phyloP scores from a whole-genome alignment of 495 filamentous ascomycete species.

The Lentithecium fluviatile region DNA sequence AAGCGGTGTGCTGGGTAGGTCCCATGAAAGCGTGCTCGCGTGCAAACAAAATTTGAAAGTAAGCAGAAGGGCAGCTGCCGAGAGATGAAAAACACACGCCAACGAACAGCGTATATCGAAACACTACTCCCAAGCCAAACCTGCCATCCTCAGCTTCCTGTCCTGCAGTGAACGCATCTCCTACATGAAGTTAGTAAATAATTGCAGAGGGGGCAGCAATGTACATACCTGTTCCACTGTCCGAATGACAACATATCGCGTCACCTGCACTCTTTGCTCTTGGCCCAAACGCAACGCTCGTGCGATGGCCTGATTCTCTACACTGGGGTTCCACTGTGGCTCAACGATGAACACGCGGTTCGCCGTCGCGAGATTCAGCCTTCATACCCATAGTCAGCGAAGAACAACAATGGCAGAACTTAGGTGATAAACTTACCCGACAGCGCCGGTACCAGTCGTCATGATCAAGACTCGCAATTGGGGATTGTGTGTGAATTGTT shows the following conservation, averaged over 20 bases:
- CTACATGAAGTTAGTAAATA: slow-evolving; percentile 4
- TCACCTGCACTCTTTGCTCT: slow-evolving; percentile 13
- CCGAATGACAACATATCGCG: slow-evolving; percentile 15
- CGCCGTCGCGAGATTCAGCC: slow-evolving; percentile 38
- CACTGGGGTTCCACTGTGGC: slow-evolving; percentile 42
- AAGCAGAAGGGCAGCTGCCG: too few species aligned
- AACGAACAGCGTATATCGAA: too few species aligned
- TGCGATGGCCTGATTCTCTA: slow-evolving; percentile 39
- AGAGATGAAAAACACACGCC: too few species aligned
- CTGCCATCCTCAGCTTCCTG: slow-evolving; percentile 14
- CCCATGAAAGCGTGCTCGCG: too few species aligned
- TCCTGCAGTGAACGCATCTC: slow-evolving; percentile 19
- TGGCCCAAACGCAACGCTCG: slow-evolving; percentile 35
- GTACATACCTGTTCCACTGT: slow-evolving; percentile 20
- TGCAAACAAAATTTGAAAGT: too few species aligned
- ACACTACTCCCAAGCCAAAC: slow-evolving; percentile 11
- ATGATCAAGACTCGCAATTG: slow-evolving; percentile 30
- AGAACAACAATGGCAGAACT: background rate
- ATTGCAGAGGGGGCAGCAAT: background rate
- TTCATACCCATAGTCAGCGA: background rate
- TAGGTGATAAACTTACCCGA: slow-evolving; percentile 16
- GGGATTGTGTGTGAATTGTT: slow-evolving; percentile 28
- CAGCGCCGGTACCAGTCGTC: slow-evolving; percentile 34
- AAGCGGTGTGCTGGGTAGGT: too few species aligned
- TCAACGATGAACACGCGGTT: slow-evolving; percentile 38